phyloP scores from a whole-genome alignment of 1,284 basidiomycete genomes.

The Omphalotus olearius region DNA sequence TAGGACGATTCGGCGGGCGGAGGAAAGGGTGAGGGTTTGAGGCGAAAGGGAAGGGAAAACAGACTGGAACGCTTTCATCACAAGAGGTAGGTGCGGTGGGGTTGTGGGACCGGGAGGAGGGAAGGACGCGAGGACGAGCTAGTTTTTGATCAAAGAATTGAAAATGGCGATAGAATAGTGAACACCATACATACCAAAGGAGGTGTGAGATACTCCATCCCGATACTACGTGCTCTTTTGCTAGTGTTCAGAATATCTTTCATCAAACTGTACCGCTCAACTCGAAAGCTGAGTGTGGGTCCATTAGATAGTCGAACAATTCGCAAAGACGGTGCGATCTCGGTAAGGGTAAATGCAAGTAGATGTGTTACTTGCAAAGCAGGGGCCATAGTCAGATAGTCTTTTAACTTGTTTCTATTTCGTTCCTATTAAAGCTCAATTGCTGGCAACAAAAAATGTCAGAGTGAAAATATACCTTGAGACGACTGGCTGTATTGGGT shows the following conservation, averaged over 20 bases:
- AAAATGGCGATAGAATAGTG: neutral
- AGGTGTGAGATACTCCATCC: slow-evolving; percentile 82
- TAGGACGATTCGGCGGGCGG: slow-evolving; percentile 88
- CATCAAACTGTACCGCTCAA: slow-evolving; percentile 90
- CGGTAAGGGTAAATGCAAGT: slow-evolving; percentile 87
- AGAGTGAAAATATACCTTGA: slow-evolving; percentile 56
- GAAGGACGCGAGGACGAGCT: slow-evolving; percentile 77
- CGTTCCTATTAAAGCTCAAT: slow-evolving; percentile 65
- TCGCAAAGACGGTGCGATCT: slow-evolving; percentile 81
- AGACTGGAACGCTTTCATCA: slow-evolving; percentile 86
- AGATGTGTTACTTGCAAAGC: slow-evolving; percentile 91
- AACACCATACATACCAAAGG: slow-evolving; percentile 71
- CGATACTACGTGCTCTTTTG: slow-evolving; percentile 68
- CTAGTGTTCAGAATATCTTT: slow-evolving; percentile 77
- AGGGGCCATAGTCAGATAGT: slow-evolving; percentile 92
- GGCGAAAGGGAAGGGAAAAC: slow-evolving; percentile 85
- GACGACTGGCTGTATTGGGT: slow-evolving; percentile 91
- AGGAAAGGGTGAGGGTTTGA: slow-evolving; percentile 72
- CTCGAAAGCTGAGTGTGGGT: slow-evolving; percentile 90
- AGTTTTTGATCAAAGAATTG: slow-evolving; percentile 1
- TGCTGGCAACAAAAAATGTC: neutral
- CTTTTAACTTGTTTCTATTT: slow-evolving; percentile 88
- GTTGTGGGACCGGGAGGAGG: slow-evolving; percentile 68
- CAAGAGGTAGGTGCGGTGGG: slow-evolving; percentile 65
- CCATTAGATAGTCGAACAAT: slow-evolving; percentile 89